phyloP scores from a whole-genome alignment of 768 basidiomycete genomes.

The Kwoniella botswanensis region DNA sequence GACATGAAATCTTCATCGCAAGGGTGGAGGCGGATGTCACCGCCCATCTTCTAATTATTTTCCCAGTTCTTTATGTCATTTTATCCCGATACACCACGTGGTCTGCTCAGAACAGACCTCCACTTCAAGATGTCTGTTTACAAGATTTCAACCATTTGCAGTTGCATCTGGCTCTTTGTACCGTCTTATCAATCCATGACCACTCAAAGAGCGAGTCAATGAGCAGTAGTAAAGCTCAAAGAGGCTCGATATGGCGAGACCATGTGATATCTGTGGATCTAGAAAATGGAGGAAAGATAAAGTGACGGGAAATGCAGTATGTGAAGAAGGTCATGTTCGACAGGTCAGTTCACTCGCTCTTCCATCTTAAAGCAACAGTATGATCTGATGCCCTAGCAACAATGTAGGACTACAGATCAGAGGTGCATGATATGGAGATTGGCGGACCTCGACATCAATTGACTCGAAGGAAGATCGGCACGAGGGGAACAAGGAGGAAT shows the following conservation, averaged over 20 bases:
- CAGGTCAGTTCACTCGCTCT: slow-evolving; percentile 64
- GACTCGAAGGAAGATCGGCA: slow-evolving; percentile 68
- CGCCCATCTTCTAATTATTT: slow-evolving; percentile 16
- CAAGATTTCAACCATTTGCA: background rate
- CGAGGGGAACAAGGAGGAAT: slow-evolving; percentile 65
- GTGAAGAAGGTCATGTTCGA: slow-evolving; percentile 88
- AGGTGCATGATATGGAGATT: slow-evolving; percentile 70
- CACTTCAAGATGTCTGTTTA: slow-evolving; percentile 27
- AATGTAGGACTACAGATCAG: slow-evolving; percentile 77
- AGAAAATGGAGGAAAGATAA: slow-evolving; percentile 86
- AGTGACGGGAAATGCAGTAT: slow-evolving; percentile 77
- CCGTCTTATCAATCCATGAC: too few species aligned
- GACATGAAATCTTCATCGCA: slow-evolving; percentile 22
- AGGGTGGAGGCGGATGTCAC: slow-evolving; percentile 17
- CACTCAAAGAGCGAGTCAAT: too few species aligned
- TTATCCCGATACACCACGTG: slow-evolving; percentile 16
- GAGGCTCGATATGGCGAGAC: slow-evolving; percentile 54
- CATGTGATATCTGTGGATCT: slow-evolving; percentile 80
- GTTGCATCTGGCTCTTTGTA: too few species aligned
- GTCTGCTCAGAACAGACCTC: slow-evolving; percentile 8
- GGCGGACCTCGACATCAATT: slow-evolving; percentile 69
- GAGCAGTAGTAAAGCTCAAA: too few species aligned
- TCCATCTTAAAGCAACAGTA: background rate
- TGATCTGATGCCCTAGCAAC: too few species aligned
- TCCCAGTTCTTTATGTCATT: slow-evolving; percentile 8